These are phyloP conservation scores for Xenoacremonium recifei DNA, from an alignment of 2,329 filamentous ascomycete species.

Conservation along the genomic window DNA sequence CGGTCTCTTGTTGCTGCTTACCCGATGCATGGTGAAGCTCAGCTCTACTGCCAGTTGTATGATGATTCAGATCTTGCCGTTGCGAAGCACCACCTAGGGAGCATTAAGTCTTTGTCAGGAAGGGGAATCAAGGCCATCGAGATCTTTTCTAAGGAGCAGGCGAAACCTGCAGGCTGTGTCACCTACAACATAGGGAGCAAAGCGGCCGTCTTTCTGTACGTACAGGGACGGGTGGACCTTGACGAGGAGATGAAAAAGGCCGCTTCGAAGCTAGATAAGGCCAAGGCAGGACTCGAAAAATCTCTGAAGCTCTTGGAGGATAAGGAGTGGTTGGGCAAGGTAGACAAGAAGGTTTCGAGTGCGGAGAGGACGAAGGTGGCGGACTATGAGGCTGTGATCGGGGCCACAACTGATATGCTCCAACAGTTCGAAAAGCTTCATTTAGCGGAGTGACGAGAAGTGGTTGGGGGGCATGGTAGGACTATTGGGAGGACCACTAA, in stretches of 20 bases:
- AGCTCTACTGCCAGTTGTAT: constrained; percentile 69
- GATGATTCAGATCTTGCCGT: constrained; percentile 62
- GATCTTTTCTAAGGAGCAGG: constrained; percentile 55
- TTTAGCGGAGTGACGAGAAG: no score
- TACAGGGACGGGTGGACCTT: constrained; percentile 80
- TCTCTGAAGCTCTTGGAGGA: constrained; percentile 74
- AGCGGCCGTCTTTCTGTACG: constrained; percentile 75
- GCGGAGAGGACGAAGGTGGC: constrained; percentile 67
- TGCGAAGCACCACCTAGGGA: constrained; percentile 63
- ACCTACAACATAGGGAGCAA: constrained; percentile 75
- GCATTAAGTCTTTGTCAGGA: constrained; percentile 75
- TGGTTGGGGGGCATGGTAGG: no score
- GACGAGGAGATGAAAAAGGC: constrained; percentile 82
- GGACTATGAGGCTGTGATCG: constrained; percentile 71
- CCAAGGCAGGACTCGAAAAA: constrained; percentile 64
- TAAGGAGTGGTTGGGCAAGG: constrained; percentile 72
- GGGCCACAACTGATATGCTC: constrained; percentile 77
- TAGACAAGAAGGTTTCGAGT: constrained; percentile 68
- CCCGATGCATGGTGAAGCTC: constrained; percentile 64
- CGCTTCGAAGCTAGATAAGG: constrained; percentile 72
- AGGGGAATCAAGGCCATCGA: constrained; percentile 68
- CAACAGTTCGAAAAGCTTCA: constrained; percentile 83
- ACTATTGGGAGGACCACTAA: no score
- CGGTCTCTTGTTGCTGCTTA: constrained; percentile 75
- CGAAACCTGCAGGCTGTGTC: constrained; percentile 71